Evolutionary conservation across 73 alveolate species (phyloP).

Genomic region (Tetrahymena thermophila): DNA sequence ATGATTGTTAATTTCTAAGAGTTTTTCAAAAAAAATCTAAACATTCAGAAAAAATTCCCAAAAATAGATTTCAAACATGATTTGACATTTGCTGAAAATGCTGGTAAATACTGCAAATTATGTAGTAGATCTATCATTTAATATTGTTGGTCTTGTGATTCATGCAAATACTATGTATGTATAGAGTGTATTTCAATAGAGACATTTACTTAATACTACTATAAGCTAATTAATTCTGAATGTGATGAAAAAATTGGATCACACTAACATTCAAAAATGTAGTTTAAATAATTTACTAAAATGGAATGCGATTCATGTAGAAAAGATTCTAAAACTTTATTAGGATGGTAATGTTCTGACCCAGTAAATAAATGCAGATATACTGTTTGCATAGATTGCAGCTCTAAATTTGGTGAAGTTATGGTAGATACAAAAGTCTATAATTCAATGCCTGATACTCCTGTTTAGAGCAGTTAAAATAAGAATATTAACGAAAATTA

Average conservation of each 20-base stretch:
- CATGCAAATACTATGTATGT: neutral
- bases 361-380: neutral
- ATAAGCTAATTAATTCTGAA: neutral
- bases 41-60: neutral
- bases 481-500: no score
- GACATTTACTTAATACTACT: neutral
- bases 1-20: no score
- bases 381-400: neutral
- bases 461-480: no score
- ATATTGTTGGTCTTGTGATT: neutral
- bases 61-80: neutral
- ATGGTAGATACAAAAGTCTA: neutral
- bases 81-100: neutral
- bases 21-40: no score
- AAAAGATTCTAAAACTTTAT: neutral
- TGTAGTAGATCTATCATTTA: neutral
- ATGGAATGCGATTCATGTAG: neutral
- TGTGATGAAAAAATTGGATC: neutral
- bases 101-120: neutral
- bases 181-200: neutral
- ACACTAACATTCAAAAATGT: neutral
- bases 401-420: neutral
- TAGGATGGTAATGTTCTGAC: neutral
- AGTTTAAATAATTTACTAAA: neutral
- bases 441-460: neutral